phyloP scores from a whole-genome alignment of 2,329 filamentous ascomycete species.

The Verticillium nonalfalfae region DNA sequence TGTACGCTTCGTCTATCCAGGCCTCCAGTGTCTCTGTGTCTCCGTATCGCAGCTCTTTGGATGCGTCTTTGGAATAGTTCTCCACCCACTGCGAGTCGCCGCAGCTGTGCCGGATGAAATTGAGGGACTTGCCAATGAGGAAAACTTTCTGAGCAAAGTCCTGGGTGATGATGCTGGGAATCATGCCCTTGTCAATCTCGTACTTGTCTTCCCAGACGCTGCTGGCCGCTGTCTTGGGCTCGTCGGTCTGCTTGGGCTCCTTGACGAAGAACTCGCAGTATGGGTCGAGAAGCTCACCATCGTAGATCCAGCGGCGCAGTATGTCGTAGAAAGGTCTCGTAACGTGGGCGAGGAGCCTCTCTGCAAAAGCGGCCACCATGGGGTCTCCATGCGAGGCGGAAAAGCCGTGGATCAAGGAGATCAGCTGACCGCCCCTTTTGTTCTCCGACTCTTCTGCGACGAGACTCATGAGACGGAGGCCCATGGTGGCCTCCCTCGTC shows the following conservation, averaged over 20 bases:
- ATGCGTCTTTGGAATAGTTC: conserved; percentile 86
- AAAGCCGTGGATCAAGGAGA: conserved; percentile 88
- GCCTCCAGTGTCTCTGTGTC: conserved; percentile 87
- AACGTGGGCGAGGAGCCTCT: conserved; percentile 78
- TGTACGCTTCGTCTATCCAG: conserved; percentile 96
- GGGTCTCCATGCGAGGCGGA: conserved; percentile 93
- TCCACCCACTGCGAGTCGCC: conserved; percentile 94
- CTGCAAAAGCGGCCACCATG: conserved; percentile 87
- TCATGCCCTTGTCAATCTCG: conserved; percentile 75
- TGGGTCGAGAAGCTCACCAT: conserved; percentile 94
- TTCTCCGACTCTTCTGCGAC: conserved; percentile 88
- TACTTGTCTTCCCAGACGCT: conserved; percentile 73
- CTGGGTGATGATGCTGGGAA: conserved; percentile 86
- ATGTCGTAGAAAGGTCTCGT: conserved; percentile 96
- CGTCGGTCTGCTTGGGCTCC: conserved; percentile 38
- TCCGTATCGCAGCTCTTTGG: conserved; percentile 85
- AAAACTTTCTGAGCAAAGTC: conserved; percentile 97
- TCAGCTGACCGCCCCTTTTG: conserved; percentile 81
- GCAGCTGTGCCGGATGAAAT: conserved; percentile 96
- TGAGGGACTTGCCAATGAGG: conserved; percentile 93
- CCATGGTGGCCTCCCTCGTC: conserved; percentile 96
- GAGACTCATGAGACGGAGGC: conserved; percentile 82
- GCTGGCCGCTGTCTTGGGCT: not conserved
- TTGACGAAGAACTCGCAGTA: conserved; percentile 93
- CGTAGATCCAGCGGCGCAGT: conserved; percentile 94